phyloP scores from a whole-genome alignment of 352 stramenopile species.

The Sclerospora graminicola region DNA sequence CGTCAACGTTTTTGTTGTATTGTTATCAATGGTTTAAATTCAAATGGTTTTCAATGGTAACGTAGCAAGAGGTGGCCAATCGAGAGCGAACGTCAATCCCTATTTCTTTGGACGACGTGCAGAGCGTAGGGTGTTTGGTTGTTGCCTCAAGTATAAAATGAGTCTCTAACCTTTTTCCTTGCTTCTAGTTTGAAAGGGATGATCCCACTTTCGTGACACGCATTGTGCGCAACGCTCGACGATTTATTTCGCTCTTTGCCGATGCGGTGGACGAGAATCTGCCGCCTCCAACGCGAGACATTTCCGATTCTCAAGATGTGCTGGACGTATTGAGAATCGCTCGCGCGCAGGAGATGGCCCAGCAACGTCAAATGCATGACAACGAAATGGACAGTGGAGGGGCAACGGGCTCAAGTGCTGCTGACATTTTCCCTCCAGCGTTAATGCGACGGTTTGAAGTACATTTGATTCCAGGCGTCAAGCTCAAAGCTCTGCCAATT shows the following conservation, averaged over 20 bases:
- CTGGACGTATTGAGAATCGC: conserved; percentile 74
- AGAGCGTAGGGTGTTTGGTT: conserved; percentile 33
- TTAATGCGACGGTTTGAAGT: conserved; percentile 89
- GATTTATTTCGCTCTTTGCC: conserved; percentile 85
- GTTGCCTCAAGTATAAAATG: too few species aligned
- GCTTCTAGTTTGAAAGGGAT: conserved; percentile 51
- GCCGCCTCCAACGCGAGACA: conserved; percentile 67
- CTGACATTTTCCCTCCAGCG: conserved; percentile 83
- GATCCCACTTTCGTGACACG: conserved; percentile 78
- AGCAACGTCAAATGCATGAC: conserved; percentile 30
- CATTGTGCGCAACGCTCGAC: conserved; percentile 75
- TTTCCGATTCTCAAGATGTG: conserved; percentile 73
- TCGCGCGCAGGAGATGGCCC: conserved; percentile 59
- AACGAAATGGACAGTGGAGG: conserved; percentile 15
- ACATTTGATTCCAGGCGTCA: conserved; percentile 68
- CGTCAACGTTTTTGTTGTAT: neutral
- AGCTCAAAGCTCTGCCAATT: conserved; percentile 85
- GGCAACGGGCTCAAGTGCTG: conserved; percentile 16
- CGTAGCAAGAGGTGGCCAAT: conserved; percentile 83
- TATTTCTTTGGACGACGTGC: conserved; percentile 71
- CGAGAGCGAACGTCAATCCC: conserved; percentile 68
- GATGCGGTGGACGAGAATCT: conserved; percentile 85
- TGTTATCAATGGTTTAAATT: neutral
- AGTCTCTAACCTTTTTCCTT: neutral
- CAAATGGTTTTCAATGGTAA: conserved; percentile 1